A percentile compares a stretch with the other conserved stretches of the same genome.
These are phyloP conservation scores for Omphalotus guepiniiformis DNA, from an alignment of 768 basidiomycete species.

Conservation along the genomic window DNA sequence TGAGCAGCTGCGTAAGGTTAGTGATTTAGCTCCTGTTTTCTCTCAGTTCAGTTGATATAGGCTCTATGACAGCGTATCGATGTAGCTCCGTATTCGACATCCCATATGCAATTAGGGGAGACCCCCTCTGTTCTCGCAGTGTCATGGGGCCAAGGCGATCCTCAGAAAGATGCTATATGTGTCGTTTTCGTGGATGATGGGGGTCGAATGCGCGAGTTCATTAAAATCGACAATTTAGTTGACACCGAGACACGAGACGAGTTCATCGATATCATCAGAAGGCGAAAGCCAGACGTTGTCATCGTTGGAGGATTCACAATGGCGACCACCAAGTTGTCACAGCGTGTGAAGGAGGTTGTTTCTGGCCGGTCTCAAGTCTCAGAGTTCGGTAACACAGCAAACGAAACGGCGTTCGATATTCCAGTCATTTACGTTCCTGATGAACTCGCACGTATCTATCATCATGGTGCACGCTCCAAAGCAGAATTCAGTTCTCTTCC, in stretches of 20 bases:
- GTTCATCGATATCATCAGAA: constrained; percentile 77
- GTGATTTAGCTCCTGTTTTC: constrained; percentile 17
- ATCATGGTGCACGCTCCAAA: constrained; percentile 80
- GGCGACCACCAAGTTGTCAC: constrained; percentile 67
- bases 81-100: constrained; percentile 66
- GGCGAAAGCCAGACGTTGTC: constrained; percentile 83
- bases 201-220: constrained; percentile 87
- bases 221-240: constrained; percentile 82
- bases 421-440: constrained; percentile 84
- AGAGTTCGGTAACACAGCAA: constrained; percentile 25
- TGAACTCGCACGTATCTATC: constrained; percentile 91
- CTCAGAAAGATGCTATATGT: constrained; percentile 83
- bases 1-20: constrained; percentile 64
- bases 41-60: constrained; percentile 14
- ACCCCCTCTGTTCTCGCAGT: constrained; percentile 78
- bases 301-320: constrained; percentile 87
- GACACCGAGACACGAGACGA: constrained; percentile 65
- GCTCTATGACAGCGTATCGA: constrained; percentile 66
- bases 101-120: constrained; percentile 65
- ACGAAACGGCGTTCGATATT: constrained; percentile 49
- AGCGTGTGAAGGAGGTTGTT: constrained; percentile 59
- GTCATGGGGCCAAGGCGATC: constrained; percentile 95
- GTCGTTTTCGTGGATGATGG: constrained; percentile 84
- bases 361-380: constrained; percentile 22
- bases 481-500: constrained; percentile 81